Evolutionary conservation across 768 basidiomycete species (phyloP).

Genomic region (Infundibulicybe gibba): DNA sequence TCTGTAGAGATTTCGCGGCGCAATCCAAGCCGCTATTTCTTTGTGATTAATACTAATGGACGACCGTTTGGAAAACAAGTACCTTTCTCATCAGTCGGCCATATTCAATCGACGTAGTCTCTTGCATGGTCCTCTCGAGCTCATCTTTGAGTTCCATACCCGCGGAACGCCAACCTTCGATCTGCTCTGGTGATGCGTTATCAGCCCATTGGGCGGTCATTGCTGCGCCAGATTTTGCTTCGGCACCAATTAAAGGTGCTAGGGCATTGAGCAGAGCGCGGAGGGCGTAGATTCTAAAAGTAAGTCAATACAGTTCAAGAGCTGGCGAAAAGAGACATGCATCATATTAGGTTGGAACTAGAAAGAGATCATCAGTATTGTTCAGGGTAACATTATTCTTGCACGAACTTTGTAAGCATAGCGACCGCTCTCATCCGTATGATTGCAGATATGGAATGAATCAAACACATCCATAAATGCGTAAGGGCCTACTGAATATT

Average conservation of each 20-base stretch:
- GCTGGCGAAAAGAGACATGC: constrained; percentile 33
- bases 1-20: constrained; percentile 52
- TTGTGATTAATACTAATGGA: background rate
- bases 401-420: constrained; percentile 63
- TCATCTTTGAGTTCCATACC: constrained; percentile 56
- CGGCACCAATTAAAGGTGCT: constrained; percentile 84
- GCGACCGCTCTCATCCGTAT: constrained; percentile 73
- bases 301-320: constrained; percentile 3
- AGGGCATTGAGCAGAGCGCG: constrained; percentile 74
- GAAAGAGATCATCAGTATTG: background rate
- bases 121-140: constrained; percentile 57
- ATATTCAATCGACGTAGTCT: constrained; percentile 63
- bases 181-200: constrained; percentile 42
- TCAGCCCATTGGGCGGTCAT: constrained; percentile 64
- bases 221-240: constrained; percentile 52
- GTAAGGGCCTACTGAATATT: constrained; percentile 64
- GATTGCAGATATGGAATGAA: constrained; percentile 2
- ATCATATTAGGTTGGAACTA: constrained; percentile 80
- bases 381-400: too few relatives aligned
- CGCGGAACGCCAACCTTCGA: constrained; percentile 58
- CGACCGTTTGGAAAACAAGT: constrained; percentile 6
- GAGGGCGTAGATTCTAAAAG: constrained; percentile 67
- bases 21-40: constrained; percentile 70
- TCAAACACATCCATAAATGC: constrained; percentile 71
- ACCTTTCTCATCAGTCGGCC: constrained; percentile 68